Evolutionary conservation across 352 stramenopile genomes (phyloP).

Genomic region (Phytophthora ramorum): DNA sequence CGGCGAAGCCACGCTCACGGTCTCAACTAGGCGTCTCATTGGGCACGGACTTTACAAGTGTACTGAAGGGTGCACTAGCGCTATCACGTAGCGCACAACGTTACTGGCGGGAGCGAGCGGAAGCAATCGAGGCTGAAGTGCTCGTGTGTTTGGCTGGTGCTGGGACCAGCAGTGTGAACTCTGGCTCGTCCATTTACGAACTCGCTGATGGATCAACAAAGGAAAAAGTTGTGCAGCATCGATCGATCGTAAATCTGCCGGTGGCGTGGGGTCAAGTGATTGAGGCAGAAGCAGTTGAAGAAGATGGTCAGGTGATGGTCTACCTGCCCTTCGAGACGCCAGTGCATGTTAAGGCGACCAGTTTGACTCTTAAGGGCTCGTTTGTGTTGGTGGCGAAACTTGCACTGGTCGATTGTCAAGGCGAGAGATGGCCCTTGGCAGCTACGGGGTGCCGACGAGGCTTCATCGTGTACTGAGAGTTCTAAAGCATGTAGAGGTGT

Average conservation of each 20-base stretch:
- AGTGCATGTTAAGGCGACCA: constrained; percentile 46
- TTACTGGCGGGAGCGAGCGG: constrained; percentile 27
- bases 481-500: neutral
- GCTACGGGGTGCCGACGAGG: constrained; percentile 49
- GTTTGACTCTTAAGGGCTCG: constrained; percentile 51
- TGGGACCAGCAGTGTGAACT: constrained; percentile 3
- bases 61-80: constrained; percentile 48
- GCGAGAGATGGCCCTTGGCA: constrained; percentile 42
- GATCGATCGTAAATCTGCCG: constrained; percentile 29
- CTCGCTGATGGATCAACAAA: neutral
- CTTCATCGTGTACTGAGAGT: constrained; percentile 59
- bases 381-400: constrained; percentile 50
- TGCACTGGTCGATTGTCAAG: constrained; percentile 37
- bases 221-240: constrained; percentile 33
- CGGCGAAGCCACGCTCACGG: constrained; percentile 51
- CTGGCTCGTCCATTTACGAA: constrained; percentile 23
- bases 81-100: constrained; percentile 15
- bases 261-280: constrained; percentile 35
- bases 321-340: constrained; percentile 52
- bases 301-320: constrained; percentile 11
- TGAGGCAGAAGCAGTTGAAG: neutral
- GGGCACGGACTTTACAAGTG: constrained; percentile 57
- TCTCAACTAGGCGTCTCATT: constrained; percentile 60
- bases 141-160: constrained; percentile 35
- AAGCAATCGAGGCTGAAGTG: constrained; percentile 38